These are phyloP conservation scores for Cornus suecica DNA, from an alignment of 148 eudicot genomes.

Conservation along the genomic window DNA sequence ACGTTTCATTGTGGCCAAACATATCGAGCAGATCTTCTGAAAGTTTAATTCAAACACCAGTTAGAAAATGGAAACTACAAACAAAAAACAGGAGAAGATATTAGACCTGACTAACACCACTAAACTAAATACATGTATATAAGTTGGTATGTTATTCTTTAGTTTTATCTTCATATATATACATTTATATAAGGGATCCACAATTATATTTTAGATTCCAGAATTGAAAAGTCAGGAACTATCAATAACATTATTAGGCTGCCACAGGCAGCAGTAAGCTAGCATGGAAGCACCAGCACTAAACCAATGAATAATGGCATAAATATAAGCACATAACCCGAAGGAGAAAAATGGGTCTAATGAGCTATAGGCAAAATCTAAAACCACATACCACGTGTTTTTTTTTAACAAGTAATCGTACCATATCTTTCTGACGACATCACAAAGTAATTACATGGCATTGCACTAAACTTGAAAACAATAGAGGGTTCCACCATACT, in stretches of 20 bases:
- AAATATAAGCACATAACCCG: no score
- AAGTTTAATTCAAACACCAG: slow-evolving; percentile 9
- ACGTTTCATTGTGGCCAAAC: slow-evolving; percentile 55
- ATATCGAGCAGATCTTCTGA: slow-evolving; percentile 77
- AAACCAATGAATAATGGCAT: not conserved
- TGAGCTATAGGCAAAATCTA: no score
- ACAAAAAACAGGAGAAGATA: not conserved
- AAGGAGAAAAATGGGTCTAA: no score
- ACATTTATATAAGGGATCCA: not conserved
- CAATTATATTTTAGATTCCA: not conserved
- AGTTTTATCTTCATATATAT: no score
- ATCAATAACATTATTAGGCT: not conserved
- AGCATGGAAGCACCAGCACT: not conserved
- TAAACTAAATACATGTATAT: not conserved
- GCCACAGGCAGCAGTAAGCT: not conserved
- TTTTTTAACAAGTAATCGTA: not conserved
- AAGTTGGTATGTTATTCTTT: not conserved
- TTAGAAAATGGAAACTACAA: slow-evolving; percentile 4
- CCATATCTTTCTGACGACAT: not conserved
- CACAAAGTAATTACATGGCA: not conserved
- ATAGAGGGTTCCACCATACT: not conserved
- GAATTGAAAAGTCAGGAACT: not conserved
- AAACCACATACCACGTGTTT: no score
- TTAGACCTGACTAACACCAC: not conserved
- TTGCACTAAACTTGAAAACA: not conserved